Evolutionary conservation across 2,329 filamentous ascomycete genomes (phyloP).

Genomic region (Alternaria solani): DNA sequence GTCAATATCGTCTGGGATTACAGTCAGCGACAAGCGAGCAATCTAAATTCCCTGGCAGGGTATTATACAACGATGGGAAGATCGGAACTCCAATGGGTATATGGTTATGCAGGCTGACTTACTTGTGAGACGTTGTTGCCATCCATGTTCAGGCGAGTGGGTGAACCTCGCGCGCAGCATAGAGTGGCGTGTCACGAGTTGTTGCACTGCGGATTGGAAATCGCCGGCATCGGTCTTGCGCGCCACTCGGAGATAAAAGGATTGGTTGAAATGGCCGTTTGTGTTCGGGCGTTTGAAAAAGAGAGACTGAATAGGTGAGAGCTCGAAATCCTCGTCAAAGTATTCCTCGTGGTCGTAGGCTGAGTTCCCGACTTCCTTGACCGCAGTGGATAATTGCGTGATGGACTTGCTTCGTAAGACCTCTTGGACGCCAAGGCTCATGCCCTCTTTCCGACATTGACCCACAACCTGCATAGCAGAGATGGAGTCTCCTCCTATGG

Average conservation of each 20-base stretch:
- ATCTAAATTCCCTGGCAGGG: background rate
- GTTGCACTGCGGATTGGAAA: conserved; percentile 34
- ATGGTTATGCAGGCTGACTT: conserved; percentile 4
- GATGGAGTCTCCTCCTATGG: conserved; percentile 59
- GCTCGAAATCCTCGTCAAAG: conserved; percentile 40
- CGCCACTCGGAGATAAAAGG: conserved; percentile 43
- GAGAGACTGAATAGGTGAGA: conserved; percentile 44
- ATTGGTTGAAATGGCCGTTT: conserved; percentile 47
- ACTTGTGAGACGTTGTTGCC: conserved; percentile 46
- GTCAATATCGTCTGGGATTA: conserved; percentile 26
- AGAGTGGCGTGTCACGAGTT: conserved; percentile 40
- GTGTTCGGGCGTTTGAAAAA: conserved; percentile 45
- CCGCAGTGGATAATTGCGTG: conserved; percentile 35
- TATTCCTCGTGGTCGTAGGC: conserved; percentile 34
- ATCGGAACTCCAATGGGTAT: background rate
- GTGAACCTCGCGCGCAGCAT: conserved; percentile 46
- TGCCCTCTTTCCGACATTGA: conserved; percentile 56
- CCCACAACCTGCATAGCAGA: conserved; percentile 61
- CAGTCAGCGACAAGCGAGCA: conserved; percentile 8
- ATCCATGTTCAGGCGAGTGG: conserved; percentile 30
- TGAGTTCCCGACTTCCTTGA: conserved; percentile 29
- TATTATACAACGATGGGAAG: background rate
- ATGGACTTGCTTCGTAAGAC: conserved; percentile 59
- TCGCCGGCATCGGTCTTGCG: conserved; percentile 34
- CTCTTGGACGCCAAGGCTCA: conserved; percentile 58